phyloP scores from a whole-genome alignment of 768 basidiomycete species.

The Polyporus arcularius region DNA sequence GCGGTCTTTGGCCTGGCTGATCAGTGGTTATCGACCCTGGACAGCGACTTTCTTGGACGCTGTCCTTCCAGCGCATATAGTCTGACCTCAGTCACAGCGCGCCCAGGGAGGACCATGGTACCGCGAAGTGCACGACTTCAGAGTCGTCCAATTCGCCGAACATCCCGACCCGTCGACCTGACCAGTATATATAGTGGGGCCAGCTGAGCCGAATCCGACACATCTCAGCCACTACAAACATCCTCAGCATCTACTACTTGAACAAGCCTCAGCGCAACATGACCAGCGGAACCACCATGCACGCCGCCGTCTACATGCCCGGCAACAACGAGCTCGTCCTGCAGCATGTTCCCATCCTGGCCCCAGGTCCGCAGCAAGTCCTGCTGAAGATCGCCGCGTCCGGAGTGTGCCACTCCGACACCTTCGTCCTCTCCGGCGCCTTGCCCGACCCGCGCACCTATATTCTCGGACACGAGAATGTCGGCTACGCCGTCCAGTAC shows the following conservation, averaged over 20 bases:
- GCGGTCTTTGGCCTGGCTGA: no score
- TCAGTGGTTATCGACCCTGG: no score
- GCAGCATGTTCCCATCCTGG: conserved; percentile 6
- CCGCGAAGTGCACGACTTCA: no score
- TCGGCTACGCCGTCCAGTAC: conserved; percentile 7
- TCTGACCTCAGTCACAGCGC: no score
- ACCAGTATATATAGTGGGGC: no score
- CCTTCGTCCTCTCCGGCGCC: conserved; percentile 4
- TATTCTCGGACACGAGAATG: conserved; percentile 13
- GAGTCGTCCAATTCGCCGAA: not conserved
- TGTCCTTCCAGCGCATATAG: no score
- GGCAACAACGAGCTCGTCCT: conserved; percentile 33
- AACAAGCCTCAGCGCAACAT: not conserved
- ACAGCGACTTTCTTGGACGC: no score
- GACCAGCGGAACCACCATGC: conserved; percentile 8
- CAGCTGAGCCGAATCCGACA: no score
- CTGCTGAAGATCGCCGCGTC: conserved; percentile 16
- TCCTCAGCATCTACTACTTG: no score
- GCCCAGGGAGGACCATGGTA: no score
- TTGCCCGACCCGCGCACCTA: conserved; percentile 8
- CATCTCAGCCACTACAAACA: no score
- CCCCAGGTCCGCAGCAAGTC: conserved; percentile 4
- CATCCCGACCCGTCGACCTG: no score
- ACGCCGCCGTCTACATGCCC: conserved; percentile 30
- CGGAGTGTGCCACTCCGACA: conserved; percentile 18